These are phyloP conservation scores for Ophidiomyces ophidiicola DNA, from an alignment of 2,329 filamentous ascomycete species.

Conservation along the genomic window DNA sequence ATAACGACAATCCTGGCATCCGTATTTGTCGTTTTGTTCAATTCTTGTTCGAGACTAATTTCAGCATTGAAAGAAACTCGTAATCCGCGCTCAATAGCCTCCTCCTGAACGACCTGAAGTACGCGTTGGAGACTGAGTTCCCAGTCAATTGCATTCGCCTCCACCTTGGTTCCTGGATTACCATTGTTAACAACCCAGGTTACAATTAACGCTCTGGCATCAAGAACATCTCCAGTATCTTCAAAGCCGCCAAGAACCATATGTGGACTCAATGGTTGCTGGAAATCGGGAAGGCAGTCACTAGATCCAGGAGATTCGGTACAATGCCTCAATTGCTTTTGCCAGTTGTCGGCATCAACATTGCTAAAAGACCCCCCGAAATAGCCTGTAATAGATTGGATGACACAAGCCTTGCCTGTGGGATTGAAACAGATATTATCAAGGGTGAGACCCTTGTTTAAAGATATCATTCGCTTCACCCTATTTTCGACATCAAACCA, in stretches of 20 bases:
- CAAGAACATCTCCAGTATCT: constrained; percentile 49
- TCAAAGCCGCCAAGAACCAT: constrained; percentile 77
- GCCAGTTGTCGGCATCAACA: constrained; percentile 58
- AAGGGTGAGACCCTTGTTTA: constrained; percentile 55
- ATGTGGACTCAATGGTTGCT: constrained; percentile 73
- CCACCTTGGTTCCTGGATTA: constrained; percentile 56
- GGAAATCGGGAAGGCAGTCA: constrained; percentile 73
- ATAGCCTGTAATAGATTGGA: constrained; percentile 86
- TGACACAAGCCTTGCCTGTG: constrained; percentile 73
- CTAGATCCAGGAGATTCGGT: constrained; percentile 58
- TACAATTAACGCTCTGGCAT: constrained; percentile 68
- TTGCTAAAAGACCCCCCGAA: constrained; percentile 56
- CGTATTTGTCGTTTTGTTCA: constrained; percentile 97
- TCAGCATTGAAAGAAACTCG: constrained; percentile 91
- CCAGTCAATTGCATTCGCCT: constrained; percentile 74
- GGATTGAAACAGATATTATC: constrained; percentile 91
- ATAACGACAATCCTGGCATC: constrained; percentile 93
- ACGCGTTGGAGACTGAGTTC: constrained; percentile 65
- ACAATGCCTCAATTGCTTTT: constrained; percentile 58
- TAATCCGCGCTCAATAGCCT: constrained; percentile 66
- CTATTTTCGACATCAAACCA: constrained; percentile 84
- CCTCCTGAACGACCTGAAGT: constrained; percentile 63
- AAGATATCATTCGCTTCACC: constrained; percentile 59
- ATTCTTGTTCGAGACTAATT: constrained; percentile 83
- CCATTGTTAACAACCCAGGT: constrained; percentile 94